These are phyloP conservation scores for Leucosporidium creatinivorum DNA, from an alignment of 768 basidiomycete genomes.

Conservation along the genomic window DNA sequence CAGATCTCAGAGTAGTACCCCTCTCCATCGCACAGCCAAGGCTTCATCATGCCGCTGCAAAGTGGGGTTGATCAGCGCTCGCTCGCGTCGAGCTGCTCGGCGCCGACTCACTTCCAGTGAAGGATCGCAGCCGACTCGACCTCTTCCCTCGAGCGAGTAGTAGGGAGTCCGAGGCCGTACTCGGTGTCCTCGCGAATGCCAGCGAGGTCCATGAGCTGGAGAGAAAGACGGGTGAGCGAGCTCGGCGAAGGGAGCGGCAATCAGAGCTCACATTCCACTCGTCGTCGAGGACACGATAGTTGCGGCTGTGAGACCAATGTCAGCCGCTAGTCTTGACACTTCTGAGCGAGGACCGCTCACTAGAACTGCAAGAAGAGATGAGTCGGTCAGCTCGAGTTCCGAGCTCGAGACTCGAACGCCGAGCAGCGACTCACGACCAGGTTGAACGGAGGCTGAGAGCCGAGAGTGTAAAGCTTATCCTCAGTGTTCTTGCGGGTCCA, in stretches of 20 bases:
- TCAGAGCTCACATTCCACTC: not conserved
- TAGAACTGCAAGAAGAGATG: not conserved
- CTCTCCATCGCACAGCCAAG: not conserved
- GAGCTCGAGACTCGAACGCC: not conserved
- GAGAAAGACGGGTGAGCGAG: not conserved
- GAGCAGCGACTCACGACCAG: not conserved
- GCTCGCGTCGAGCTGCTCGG: not conserved
- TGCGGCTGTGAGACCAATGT: not conserved
- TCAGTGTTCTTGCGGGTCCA: not conserved
- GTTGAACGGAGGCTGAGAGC: slow-evolving; percentile 1
- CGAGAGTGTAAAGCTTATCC: slow-evolving; percentile 3
- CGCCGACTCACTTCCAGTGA: not conserved
- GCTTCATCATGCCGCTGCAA: not conserved
- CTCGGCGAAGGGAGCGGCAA: not conserved
- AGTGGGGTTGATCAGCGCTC: not conserved
- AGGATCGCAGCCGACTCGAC: not conserved
- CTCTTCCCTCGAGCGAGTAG: not conserved
- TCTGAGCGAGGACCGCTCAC: not conserved
- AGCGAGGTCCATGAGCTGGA: slow-evolving; percentile 1
- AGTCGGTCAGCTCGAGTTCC: not conserved
- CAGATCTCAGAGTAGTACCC: slow-evolving; percentile 11
- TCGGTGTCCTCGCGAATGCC: not conserved
- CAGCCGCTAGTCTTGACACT: not conserved
- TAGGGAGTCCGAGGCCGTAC: not conserved
- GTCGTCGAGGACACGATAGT: slow-evolving; percentile 6